phyloP scores from a whole-genome alignment of 108 stramenopile species.

The Pseudonitzschia delicatissima region DNA sequence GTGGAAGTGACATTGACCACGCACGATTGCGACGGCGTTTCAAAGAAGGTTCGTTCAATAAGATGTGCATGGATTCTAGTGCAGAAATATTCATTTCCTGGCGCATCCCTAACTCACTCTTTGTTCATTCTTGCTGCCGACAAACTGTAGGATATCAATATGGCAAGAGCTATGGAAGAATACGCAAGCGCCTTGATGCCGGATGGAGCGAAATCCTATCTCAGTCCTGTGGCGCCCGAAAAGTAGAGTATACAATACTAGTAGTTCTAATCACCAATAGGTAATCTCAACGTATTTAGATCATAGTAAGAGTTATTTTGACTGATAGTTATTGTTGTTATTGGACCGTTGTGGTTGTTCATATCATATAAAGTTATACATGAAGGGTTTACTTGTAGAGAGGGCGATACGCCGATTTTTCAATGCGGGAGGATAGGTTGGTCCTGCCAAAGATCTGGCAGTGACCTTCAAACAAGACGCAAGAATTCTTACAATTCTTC shows the following conservation, averaged over 20 bases:
- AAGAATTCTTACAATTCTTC: too few relatives aligned
- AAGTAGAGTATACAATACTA: not conserved
- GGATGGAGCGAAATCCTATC: constrained; percentile 12
- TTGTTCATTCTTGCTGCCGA: not conserved
- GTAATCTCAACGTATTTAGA: too few relatives aligned
- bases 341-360: too few relatives aligned
- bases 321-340: too few relatives aligned
- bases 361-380: too few relatives aligned
- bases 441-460: too few relatives aligned
- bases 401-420: too few relatives aligned
- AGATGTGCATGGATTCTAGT: not conserved
- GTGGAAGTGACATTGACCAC: constrained; percentile 88
- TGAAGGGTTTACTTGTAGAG: too few relatives aligned
- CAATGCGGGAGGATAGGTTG: too few relatives aligned
- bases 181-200: constrained; percentile 58
- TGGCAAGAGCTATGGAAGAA: constrained; percentile 80
- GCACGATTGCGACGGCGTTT: constrained; percentile 81
- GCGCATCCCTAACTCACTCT: not conserved
- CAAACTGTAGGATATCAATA: constrained; percentile 49
- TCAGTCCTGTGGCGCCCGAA: not conserved
- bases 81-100: not conserved
- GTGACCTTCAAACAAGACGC: too few relatives aligned
- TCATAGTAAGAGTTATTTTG: too few relatives aligned
- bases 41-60: constrained; percentile 52
- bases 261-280: too few relatives aligned